A percentile compares a stretch with the other conserved stretches of the same genome.
phyloP scores from a whole-genome alignment of 2,329 filamentous ascomycete genomes.

The Colletotrichum liriopes region DNA sequence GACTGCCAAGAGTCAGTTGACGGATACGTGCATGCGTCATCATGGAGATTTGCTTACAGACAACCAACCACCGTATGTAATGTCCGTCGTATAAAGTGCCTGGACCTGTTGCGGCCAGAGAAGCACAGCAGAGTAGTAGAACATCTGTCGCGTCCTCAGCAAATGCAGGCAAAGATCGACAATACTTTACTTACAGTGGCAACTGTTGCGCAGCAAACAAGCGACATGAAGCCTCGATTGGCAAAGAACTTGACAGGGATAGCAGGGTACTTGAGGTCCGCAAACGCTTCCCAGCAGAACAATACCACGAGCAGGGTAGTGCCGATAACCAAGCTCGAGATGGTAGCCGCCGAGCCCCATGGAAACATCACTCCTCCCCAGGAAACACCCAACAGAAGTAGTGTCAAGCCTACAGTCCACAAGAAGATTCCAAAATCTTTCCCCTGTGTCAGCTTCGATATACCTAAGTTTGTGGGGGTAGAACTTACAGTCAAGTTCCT shows the following conservation, averaged over 20 bases:
- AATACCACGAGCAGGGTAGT: conserved; percentile 52
- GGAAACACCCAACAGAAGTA: conserved; percentile 63
- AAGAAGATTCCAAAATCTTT: conserved; percentile 59
- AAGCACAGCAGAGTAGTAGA: conserved; percentile 53
- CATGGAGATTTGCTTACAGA: conserved; percentile 44
- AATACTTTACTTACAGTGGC: conserved; percentile 49
- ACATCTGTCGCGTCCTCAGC: conserved; percentile 46
- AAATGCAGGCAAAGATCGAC: neutral
- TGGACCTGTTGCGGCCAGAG: conserved; percentile 56
- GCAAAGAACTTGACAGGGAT: conserved; percentile 56
- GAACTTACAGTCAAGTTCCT: conserved; percentile 54
- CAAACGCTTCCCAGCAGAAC: conserved; percentile 55
- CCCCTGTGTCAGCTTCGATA: neutral
- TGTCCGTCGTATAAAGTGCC: conserved; percentile 53
- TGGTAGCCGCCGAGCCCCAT: conserved; percentile 59
- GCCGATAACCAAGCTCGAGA: conserved; percentile 56
- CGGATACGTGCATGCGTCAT: neutral
- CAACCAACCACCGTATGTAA: conserved; percentile 55
- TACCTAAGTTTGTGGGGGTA: fast-evolving
- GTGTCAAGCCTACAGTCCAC: conserved; percentile 60
- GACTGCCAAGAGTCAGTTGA: conserved; percentile 43
- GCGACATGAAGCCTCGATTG: conserved; percentile 55
- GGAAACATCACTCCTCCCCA: conserved; percentile 61
- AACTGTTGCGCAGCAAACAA: conserved; percentile 54
- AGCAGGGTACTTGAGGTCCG: conserved; percentile 54